phyloP scores from a whole-genome alignment of 805 yeast species.

The Candida maesae region DNA sequence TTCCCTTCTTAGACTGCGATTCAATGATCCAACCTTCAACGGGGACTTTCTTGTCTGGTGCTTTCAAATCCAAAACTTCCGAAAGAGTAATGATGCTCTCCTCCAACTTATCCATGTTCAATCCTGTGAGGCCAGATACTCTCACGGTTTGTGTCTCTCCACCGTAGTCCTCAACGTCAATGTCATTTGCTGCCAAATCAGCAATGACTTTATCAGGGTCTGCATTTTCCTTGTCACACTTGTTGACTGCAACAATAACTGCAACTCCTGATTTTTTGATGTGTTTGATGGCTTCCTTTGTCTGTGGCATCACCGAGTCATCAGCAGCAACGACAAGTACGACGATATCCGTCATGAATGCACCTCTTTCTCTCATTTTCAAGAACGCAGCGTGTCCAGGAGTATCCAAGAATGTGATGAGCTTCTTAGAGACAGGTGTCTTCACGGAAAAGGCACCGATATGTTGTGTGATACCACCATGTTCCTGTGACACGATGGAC shows the following conservation, averaged over 20 bases:
- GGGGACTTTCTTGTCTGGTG: slow-evolving; percentile 44
- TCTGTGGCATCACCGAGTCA: slow-evolving; percentile 97
- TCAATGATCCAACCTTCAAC: slow-evolving; percentile 90
- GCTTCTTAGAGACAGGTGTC: slow-evolving; percentile 70
- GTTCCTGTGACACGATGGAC: slow-evolving; percentile 76
- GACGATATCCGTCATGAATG: slow-evolving; percentile 88
- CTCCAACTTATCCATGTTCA: slow-evolving; percentile 85
- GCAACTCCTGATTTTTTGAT: slow-evolving; percentile 80
- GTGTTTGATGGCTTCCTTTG: slow-evolving; percentile 92
- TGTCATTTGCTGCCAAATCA: slow-evolving; percentile 72
- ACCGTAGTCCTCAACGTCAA: slow-evolving; percentile 89
- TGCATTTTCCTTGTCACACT: slow-evolving; percentile 79
- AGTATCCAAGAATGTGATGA: slow-evolving; percentile 88
- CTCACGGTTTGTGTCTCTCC: slow-evolving; percentile 90
- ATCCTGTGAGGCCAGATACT: slow-evolving; percentile 86
- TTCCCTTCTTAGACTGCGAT: slow-evolving; percentile 73
- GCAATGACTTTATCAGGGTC: slow-evolving; percentile 71
- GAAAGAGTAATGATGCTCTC: slow-evolving; percentile 84
- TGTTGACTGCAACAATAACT: slow-evolving; percentile 86
- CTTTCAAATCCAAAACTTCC: slow-evolving; percentile 75
- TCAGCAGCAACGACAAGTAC: slow-evolving; percentile 94
- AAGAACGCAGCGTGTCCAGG: slow-evolving; percentile 98
- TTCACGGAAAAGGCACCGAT: slow-evolving; percentile 93
- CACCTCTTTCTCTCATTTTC: slow-evolving; percentile 96
- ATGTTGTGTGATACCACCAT: slow-evolving; percentile 97